Conservation (phyloP, 805 yeast species). For the Suhomyces sp. region DNA sequence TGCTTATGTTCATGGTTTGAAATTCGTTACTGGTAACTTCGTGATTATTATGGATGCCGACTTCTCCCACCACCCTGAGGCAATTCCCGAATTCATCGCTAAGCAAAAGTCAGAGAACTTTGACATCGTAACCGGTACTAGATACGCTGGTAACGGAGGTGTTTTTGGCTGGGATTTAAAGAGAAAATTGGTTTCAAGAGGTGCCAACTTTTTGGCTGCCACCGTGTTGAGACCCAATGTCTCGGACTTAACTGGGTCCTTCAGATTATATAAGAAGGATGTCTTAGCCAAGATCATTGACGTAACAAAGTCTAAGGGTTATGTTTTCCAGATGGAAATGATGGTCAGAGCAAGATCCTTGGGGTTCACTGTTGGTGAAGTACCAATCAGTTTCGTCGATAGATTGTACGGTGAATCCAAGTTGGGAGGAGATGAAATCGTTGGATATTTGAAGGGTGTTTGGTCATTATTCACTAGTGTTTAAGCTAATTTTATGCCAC, state of each 20-base stretch:
- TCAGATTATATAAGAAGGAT: constrained; percentile 69
- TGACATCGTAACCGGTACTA: constrained; percentile 59
- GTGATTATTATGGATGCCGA: constrained; percentile 85
- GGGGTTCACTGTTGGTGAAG: constrained; percentile 74
- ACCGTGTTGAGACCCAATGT: constrained; percentile 70
- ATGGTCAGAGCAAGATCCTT: constrained; percentile 78
- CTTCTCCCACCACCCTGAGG: constrained; percentile 78
- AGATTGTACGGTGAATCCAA: constrained; percentile 77
- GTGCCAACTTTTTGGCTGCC: constrained; percentile 77
- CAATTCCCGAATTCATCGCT: constrained; percentile 71
- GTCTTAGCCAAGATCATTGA: constrained; percentile 65
- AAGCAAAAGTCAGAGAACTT: constrained; percentile 53
- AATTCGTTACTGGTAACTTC: constrained; percentile 68
- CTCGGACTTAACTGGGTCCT: constrained; percentile 74
- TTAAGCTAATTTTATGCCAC: no score
- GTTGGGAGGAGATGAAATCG: constrained; percentile 78
- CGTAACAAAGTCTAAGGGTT: constrained; percentile 72
- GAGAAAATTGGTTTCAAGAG: constrained; percentile 73
- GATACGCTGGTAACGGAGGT: constrained; percentile 80
- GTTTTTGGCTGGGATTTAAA: constrained; percentile 84
- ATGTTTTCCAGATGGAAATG: constrained; percentile 88
- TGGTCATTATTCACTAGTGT: constrained; percentile 67
- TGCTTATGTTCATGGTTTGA: constrained; percentile 75
- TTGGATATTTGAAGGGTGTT: constrained; percentile 74
- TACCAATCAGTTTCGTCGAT: constrained; percentile 76